Base-by-base conservation (phyloP, 1,139 yeast genomes). In the Blastobotrys petasosporus region DNA sequence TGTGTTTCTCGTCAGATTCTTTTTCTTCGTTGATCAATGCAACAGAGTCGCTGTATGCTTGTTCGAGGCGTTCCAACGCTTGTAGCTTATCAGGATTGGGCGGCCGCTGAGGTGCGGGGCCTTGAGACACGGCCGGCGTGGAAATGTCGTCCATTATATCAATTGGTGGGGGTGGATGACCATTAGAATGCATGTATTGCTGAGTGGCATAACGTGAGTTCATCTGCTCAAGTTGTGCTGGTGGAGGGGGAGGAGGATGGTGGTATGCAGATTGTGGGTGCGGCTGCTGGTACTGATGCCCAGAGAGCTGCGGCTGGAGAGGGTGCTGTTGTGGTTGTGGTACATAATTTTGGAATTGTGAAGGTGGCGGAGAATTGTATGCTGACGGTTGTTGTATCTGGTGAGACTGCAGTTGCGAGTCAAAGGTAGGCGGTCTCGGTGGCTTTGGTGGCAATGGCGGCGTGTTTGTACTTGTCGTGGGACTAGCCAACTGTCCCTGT, bases 21-120 rank as follows among this genome's bases (percentile, higher is more conserved):
- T 63, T 53, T 33, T 64, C 63, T 36, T 55, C 53, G 8, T 39
- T 47, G 3, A 47, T 37, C 4, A 47, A 37, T 10, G 51, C 49
- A 17, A 56, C 34, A 12, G 42, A 42, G 7, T 39, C 41, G 7
- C 7, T 7, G 25, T 4, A 20, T 12, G 29, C 15, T 3, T 45
- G 44, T 30, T 52, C 43, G 12, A 62, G 51, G 10, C 45, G 41
- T n/a, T 50, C 54, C 15, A 62, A 40, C 13, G 64, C 57, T 47
- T 59, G 60, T 25, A 54, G 42, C 36, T 64, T 59, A 35, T 67
- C 66, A 3, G 73, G 73, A 41, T 67, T 67, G 2, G 69, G 69
- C 5, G 71, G 73, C 28, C 60, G 58, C 20, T 56, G 57, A 3
- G 61, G 55, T 15, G 42, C 37, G 3, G 17, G 28, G 7, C 33